Evolutionary conservation across 345 rosid genomes (phyloP), one percentile per base, ranked within the genome.

Genomic region (Luvunga scandens): DNA sequence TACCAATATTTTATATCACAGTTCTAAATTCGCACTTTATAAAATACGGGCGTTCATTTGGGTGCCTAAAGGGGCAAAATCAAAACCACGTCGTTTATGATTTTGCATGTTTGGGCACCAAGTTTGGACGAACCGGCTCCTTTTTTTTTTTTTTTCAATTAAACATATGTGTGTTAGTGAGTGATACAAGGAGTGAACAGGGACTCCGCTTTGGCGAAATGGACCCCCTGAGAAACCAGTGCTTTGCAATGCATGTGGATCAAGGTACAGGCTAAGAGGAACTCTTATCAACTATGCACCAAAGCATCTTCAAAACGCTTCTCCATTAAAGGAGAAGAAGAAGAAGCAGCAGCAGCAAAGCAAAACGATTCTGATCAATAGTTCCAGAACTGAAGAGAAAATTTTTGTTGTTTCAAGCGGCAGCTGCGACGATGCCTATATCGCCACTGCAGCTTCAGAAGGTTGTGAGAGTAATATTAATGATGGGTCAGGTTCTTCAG

Each of bases 181-280:
- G 1, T 3, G 10, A 21, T 31, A 31, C 34, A 16, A 31, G 6
- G 31, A 36, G 65, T 79, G 9, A 77, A 71, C 83, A 89, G 95
- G 84, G 18, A 88, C 95, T 18, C 95, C 91, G 24, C 81, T 90
- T 0, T 91, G 93, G 95, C 27, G 95, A 76, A 88, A 91, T 66
- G 93, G 93, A 50, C 95, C 92, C 28, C 73, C 77, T 7, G 90
- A 84, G 65, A 91, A 90, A 76, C 95, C 92, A 14, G 91, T 91
- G 3, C n/a, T 91, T 72, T 91, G 93, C 88, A 90, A 91, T 81
- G 93, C 93, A 0, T 91, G 95, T 78, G 95, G 93, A 59, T 91
- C 95, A 5, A 85, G 95, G 69, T 88, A 87, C 83, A 83, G 92
- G 78, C 57, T 84, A 3, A 85, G 84, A 30, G 90, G 91, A 39